Evolutionary conservation across 2,329 filamentous ascomycete species (phyloP).

Genomic region (Hortaea sp.): DNA sequence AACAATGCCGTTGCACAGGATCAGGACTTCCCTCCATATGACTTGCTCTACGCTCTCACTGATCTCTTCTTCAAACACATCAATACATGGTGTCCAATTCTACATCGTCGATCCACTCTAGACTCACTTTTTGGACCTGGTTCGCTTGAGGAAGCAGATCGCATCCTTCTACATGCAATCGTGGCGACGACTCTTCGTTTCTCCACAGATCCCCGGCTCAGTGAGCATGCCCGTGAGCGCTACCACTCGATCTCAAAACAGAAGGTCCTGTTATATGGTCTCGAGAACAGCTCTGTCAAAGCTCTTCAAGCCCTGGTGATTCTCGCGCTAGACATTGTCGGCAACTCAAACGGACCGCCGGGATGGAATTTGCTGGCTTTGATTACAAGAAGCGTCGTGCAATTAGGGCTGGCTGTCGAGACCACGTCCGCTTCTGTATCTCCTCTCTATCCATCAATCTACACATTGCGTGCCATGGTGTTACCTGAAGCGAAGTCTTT

Average conservation of each 20-base stretch:
- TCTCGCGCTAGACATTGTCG: constrained; percentile 72
- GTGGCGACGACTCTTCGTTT: constrained; percentile 81
- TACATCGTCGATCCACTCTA: constrained; percentile 74
- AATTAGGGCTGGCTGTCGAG: constrained; percentile 77
- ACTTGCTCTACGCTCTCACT: constrained; percentile 49
- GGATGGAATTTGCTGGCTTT: constrained; percentile 87
- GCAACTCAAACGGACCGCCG: constrained; percentile 78
- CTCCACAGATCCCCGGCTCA: constrained; percentile 66
- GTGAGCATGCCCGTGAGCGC: constrained; percentile 58
- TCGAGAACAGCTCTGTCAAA: constrained; percentile 84
- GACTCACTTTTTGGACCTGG: constrained; percentile 69
- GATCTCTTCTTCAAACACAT: constrained; percentile 56
- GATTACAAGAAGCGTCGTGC: constrained; percentile 80
- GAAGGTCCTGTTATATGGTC: constrained; percentile 73
- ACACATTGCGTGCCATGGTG: constrained; percentile 76
- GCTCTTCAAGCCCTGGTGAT: constrained; percentile 81
- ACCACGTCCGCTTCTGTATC: constrained; percentile 68
- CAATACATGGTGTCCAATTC: constrained; percentile 68
- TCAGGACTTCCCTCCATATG: constrained; percentile 47
- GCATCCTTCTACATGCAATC: constrained; percentile 76
- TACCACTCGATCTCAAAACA: constrained; percentile 78
- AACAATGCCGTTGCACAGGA: constrained; percentile 26
- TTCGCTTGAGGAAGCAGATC: constrained; percentile 68
- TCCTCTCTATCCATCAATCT: constrained; percentile 74
- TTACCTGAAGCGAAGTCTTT: constrained; percentile 75